Base-by-base conservation (phyloP, 208 protist genomes). In the Leishmania major region DNA sequence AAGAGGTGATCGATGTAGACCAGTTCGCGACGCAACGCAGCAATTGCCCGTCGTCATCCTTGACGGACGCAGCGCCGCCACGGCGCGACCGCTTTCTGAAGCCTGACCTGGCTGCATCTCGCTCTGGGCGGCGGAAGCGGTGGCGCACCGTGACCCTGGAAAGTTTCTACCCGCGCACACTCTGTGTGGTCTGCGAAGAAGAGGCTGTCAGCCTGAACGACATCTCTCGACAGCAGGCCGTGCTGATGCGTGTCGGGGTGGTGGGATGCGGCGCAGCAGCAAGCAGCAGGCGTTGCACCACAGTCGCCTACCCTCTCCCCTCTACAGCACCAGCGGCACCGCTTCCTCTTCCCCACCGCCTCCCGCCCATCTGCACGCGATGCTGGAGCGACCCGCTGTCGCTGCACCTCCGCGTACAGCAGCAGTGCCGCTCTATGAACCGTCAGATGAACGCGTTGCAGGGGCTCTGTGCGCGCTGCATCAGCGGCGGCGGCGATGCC, bases 161-260 rank as follows among this genome's bases (percentile, higher is more conserved):
- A 78, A 81, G 67, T 3, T 92, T 86, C 71, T 94, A 87, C 72
- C 85, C 87, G 0, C 81, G 83, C 51, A 84, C 81, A 1, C 70
- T 83, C 25, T 94, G 90, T 67, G 83, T 89, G 1, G 82, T 89
- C 28, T 94, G 90, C 60, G 83, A 87, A 51, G 73, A 66, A 17
- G 75, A 81, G 60, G 59, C 55, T 28, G 85, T 91, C 19, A 84
- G 80, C 45, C 70, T 85, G 13, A 82, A 86, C 35, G 84, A 88
- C 59, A 31, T 82, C n/a, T 80, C 69, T n/a, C 84, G 62, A 10
- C 83, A 88, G 64, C 67, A 66, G 17, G n/a, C 64, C 11, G 72
- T 78, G 45, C 53, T 83, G 47, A 35, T 70, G 45, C 75, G 35
- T 51, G 19, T 86, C 64, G 51, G 62, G 49, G 37, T 17, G 13